These are phyloP conservation scores for Herpetospermum pedunculosum DNA, from an alignment of 306 rosid genomes.

Conservation along the genomic window DNA sequence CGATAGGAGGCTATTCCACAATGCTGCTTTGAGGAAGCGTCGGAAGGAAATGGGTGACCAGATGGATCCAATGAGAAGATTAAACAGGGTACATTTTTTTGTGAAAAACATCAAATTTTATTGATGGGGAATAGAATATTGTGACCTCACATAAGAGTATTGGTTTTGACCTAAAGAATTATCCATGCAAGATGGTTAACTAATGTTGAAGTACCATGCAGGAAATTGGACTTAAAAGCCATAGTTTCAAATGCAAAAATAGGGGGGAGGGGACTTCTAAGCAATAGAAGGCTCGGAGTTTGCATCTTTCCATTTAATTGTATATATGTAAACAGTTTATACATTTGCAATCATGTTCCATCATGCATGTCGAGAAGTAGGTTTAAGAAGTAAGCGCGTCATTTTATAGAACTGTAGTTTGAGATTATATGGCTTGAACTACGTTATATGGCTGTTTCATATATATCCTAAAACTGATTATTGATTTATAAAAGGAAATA, in stretches of 20 bases:
- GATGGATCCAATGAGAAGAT: slow-evolving; percentile 64
- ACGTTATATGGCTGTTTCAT: background rate
- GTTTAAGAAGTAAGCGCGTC: background rate
- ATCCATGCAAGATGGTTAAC: background rate
- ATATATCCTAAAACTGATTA: too few species aligned
- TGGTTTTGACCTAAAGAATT: background rate
- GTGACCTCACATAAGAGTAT: background rate
- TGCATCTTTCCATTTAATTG: background rate
- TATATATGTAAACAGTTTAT: background rate
- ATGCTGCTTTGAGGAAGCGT: slow-evolving; percentile 84
- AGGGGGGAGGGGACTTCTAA: background rate
- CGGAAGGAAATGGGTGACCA: slow-evolving; percentile 87
- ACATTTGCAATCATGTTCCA: background rate
- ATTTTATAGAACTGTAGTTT: background rate
- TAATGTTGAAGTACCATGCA: background rate
- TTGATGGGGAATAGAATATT: background rate
- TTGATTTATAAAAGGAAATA: too few species aligned
- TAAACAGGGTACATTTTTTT: slow-evolving; percentile 13
- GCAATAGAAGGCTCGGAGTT: background rate
- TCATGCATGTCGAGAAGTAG: background rate
- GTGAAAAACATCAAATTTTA: background rate
- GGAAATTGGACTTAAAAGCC: background rate
- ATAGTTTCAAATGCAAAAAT: background rate
- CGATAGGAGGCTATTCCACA: slow-evolving; percentile 82
- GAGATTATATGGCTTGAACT: background rate